Base-by-base conservation (phyloP, 352 stramenopile genomes). In the Globisporangium rhizosaccharum region DNA sequence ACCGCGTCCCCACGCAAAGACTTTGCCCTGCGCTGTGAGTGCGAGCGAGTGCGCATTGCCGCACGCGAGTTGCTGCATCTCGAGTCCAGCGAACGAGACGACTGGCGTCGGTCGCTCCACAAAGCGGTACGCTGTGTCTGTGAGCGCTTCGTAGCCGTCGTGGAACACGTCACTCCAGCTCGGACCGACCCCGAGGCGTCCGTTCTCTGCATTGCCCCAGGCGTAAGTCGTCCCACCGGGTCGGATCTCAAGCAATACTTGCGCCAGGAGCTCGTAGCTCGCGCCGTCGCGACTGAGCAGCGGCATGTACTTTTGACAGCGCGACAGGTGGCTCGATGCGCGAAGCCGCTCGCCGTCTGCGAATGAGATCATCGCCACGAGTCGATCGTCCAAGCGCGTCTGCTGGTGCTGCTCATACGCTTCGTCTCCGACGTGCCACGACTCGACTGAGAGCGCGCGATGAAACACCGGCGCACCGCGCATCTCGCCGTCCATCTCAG, bases 141-240 rank as follows among this genome's bases (percentile, higher is more conserved):
- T 91, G n/a, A 87, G 63, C 47, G 79, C 77, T 39, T 91, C 82
- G 49, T 89, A 89, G 1, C 82, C 82, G 36, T 91, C 77, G 1
- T 71, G 65, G 33, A 87, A 80, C n/a, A 70, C 52, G 11, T 59
- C 53, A 14, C 46, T 45, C 55, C 45, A 39, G 25, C 25, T 50
- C 53, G 4, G 58, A 23, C 79, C 79, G 11, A 89, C 39, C 0
- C 82, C 82, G 0, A 91, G 58, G 0, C 82, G 72, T 2, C 82
- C 82, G 25, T 84, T 82, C 23, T 87, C 65, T 20, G 67, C 77
- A 48, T 78, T 71, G 1, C 82, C 82, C 82, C 82, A 91, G 23
- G 79, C 75, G 51, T 88, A 89, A 0, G 75, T 77, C 6, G 72
- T 85, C 25, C 82, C 82, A 14, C 77, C 73, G 1, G 65, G 33